phyloP scores from a whole-genome alignment of 768 basidiomycete species.

The Filobasidium floriforme region DNA sequence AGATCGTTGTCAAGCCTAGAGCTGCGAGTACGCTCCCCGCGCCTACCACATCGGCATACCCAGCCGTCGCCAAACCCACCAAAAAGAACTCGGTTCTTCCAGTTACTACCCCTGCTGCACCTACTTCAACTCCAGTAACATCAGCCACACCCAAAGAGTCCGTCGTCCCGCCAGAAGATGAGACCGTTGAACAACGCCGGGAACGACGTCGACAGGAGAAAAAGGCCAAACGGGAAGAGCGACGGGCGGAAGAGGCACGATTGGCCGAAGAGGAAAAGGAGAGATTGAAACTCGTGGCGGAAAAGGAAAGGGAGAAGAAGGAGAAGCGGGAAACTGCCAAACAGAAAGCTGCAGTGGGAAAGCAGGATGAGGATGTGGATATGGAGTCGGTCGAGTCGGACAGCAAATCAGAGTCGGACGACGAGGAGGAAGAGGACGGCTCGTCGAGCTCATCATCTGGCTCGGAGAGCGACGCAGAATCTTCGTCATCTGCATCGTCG shows the following conservation, averaged over 20 bases:
- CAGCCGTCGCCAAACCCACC: neutral
- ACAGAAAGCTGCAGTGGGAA: slow-evolving; percentile 14
- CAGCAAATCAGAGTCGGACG: slow-evolving; percentile 12
- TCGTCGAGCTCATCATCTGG: slow-evolving; percentile 12
- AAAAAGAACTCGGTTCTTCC: slow-evolving; percentile 20
- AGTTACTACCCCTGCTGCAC: neutral
- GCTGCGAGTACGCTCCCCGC: neutral
- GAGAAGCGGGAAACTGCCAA: slow-evolving; percentile 20
- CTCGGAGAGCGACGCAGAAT: slow-evolving; percentile 13
- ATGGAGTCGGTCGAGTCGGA: slow-evolving; percentile 15
- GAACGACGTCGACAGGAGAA: slow-evolving; percentile 11
- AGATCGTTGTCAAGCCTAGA: neutral
- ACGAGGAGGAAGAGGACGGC: slow-evolving; percentile 19
- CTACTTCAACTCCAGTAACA: neutral
- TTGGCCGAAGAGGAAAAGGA: slow-evolving; percentile 27
- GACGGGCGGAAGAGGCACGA: slow-evolving; percentile 25
- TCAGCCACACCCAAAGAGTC: slow-evolving; percentile 7
- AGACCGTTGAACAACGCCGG: neutral
- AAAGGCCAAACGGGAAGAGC: slow-evolving; percentile 21
- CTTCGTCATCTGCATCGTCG: slow-evolving; percentile 13
- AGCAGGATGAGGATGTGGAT: slow-evolving; percentile 17
- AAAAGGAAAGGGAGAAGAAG: slow-evolving; percentile 23
- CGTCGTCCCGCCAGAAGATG: slow-evolving; percentile 2
- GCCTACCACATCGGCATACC: neutral
- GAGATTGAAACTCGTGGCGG: slow-evolving; percentile 19